Percentiles rank a stretch among this genome's conserved stretches.
Evolutionary conservation across 306 rosid species (phyloP).

Genomic region (Calophaca sinica): DNA sequence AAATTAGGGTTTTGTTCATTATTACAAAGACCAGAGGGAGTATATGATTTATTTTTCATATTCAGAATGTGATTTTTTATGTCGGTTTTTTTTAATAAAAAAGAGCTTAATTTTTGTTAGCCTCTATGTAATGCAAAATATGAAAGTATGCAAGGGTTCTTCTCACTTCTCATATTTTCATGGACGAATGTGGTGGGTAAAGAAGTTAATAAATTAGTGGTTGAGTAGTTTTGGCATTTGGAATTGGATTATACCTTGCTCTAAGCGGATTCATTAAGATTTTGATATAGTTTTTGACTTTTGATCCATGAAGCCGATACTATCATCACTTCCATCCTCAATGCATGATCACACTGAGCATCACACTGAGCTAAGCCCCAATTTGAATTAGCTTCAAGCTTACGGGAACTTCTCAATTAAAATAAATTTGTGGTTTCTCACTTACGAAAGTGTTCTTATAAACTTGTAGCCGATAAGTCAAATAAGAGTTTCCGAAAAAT

Average conservation of each 20-base stretch:
- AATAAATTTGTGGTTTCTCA: background rate
- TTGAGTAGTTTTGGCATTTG: conserved; percentile 5
- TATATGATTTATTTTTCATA: no score
- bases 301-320: background rate
- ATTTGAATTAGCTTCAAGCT: background rate
- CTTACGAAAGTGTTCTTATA: background rate
- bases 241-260: background rate
- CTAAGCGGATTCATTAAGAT: background rate
- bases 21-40: no score
- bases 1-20: no score
- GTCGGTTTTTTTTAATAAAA: no score
- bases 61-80: background rate
- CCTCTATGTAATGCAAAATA: background rate
- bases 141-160: background rate
- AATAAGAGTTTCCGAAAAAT: no score
- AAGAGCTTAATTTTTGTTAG: no score
- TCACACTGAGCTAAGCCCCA: background rate
- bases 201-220: background rate
- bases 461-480: background rate
- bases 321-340: conserved; percentile 12
- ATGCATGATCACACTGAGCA: no score
- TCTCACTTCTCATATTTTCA: background rate
- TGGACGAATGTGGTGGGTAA: background rate
- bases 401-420: background rate
- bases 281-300: background rate